Base-by-base conservation (phyloP, 768 basidiomycete species). In the Psilocybe cubensis region DNA sequence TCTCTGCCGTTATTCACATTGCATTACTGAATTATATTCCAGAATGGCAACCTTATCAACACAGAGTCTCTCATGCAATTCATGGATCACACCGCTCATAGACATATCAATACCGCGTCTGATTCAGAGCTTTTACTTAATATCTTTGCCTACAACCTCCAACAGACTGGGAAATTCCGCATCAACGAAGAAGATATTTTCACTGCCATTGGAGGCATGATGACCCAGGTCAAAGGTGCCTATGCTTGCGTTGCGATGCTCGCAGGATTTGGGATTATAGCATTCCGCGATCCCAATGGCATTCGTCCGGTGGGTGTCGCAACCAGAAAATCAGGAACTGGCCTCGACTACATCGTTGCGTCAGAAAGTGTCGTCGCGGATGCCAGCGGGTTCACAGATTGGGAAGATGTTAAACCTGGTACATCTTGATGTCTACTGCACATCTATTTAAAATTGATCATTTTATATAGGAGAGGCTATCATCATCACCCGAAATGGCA, bases 131-230 rank as follows among this genome's bases (percentile, higher is more conserved):
- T 99, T 11, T 84, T 99, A 38, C 85, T 99, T 61, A 99, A 99
- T 75, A 93, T 97, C 63, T 94, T 99, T 71, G 97, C 97, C 52
- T 87, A 98, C 79, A 96, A 96, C 66, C 85, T 99, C 17, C 97
- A 99, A 68, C 88, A 98, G 72, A 98, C 96, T 9, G 97, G 96
- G 54, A 99, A 99, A 74, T 96, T 98, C 75, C 92, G 95, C 59
- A 99, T 98, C 78, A 98, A 98, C 69, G 96, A 98, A 69, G 97
- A 99, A 64, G 97, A 99, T 74, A 97, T 99, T 63, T 98, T 99
- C 74, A 92, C 87, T 14, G 96, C 97, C 28, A 87, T 98, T 52
- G 83, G 90, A 11, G 90, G 91, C 6, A 83, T 98, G 72, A 98
- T 95, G 89, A 76, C 82, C 56, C 88, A 94, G 61, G 89, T 88